A percentile compares a stretch with the other conserved stretches of the same genome.
Evolutionary conservation across 805 yeast genomes (phyloP).

Genomic region (Lachancea sp.): DNA sequence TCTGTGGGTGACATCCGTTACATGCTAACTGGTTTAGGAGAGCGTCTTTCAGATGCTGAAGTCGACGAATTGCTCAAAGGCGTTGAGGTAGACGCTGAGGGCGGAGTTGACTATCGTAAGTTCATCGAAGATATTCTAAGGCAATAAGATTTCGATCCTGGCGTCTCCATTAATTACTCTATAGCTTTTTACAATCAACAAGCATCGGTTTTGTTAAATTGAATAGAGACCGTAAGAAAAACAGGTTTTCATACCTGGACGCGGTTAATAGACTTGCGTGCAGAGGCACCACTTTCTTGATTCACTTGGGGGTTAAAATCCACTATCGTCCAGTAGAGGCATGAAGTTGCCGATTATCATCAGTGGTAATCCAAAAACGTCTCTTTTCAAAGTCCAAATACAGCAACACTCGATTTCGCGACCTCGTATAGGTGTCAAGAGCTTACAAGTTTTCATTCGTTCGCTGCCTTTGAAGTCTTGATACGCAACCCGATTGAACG

Average conservation of each 20-base stretch:
- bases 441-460: constrained; percentile 83
- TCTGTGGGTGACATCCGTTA: constrained; percentile 96
- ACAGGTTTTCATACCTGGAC: too few species aligned
- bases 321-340: constrained; percentile 50
- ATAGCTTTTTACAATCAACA: too few species aligned
- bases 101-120: constrained; percentile 90
- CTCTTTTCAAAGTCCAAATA: constrained; percentile 89
- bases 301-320: too few species aligned
- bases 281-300: too few species aligned
- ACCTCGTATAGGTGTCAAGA: constrained; percentile 50
- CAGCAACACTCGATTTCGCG: constrained; percentile 66
- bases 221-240: too few species aligned
- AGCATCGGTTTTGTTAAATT: too few species aligned
- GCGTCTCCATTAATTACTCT: background rate
- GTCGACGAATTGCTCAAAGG: constrained; percentile 96
- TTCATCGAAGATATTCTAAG: constrained; percentile 90
- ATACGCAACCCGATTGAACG: constrained; percentile 79
- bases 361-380: constrained; percentile 94
- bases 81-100: constrained; percentile 87
- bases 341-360: constrained; percentile 92
- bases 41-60: constrained; percentile 81
- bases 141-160: constrained; percentile 43
- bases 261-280: too few species aligned
- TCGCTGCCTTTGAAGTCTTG: constrained; percentile 84
- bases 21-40: constrained; percentile 93